Percentiles rank a stretch among this genome's conserved stretches.
Conservation (phyloP, 129 eudicot species). For the Deinandra increscens region DNA sequence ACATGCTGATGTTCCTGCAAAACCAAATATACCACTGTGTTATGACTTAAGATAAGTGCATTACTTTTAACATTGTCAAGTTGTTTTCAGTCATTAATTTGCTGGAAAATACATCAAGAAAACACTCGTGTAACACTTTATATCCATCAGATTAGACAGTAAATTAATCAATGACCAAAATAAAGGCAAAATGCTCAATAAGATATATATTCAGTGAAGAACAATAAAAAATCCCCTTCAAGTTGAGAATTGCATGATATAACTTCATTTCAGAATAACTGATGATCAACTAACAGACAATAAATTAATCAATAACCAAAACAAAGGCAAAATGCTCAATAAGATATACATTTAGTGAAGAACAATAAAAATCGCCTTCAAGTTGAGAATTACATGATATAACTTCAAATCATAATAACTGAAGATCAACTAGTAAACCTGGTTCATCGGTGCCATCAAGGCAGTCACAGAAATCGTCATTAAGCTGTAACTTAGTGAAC, state of each 20-base stretch:
- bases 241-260: not conserved
- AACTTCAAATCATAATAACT: not conserved
- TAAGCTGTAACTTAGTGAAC: conserved; percentile 55
- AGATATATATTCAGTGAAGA: not conserved
- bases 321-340: not conserved
- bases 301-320: not conserved
- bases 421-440: conserved; percentile 40
- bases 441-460: conserved; percentile 94
- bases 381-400: not conserved
- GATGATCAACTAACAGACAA: too few relatives aligned
- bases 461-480: conserved; percentile 95
- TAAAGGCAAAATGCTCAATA: not conserved
- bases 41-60: not conserved
- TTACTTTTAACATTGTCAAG: conserved; percentile 16
- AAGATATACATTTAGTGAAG: not conserved
- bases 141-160: not conserved
- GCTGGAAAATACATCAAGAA: conserved; percentile 7
- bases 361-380: not conserved
- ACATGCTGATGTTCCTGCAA: conserved; percentile 96
- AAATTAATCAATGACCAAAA: not conserved
- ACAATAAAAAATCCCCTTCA: not conserved
- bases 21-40: conserved; percentile 17
- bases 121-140: conserved; percentile 6
- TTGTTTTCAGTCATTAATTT: conserved; percentile 5
- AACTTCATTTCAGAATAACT: conserved; percentile 2